phyloP scores from a whole-genome alignment of 352 stramenopile genomes.

The Albugo candida region DNA sequence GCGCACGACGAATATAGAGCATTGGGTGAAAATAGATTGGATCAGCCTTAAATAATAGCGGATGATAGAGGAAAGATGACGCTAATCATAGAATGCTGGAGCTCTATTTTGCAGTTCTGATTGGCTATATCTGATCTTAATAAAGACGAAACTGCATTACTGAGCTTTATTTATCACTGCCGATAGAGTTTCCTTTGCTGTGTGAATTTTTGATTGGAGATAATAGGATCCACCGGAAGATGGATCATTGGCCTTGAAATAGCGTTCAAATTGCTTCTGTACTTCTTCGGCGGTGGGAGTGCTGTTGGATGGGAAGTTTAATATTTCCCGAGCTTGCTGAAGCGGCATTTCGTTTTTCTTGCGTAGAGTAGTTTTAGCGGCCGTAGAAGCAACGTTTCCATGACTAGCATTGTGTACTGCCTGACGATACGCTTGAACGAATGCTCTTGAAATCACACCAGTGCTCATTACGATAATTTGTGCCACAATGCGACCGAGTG shows the following conservation, averaged over 20 bases:
- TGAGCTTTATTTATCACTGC: too few species aligned
- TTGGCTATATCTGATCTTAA: too few species aligned
- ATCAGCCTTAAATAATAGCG: too few species aligned
- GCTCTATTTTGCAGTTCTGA: too few species aligned
- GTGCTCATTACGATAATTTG: slow-evolving; percentile 70
- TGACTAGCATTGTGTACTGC: slow-evolving; percentile 70
- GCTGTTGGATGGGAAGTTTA: slow-evolving; percentile 49
- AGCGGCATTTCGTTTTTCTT: slow-evolving; percentile 62
- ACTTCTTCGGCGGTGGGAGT: slow-evolving; percentile 35
- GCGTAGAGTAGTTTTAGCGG: slow-evolving; percentile 30
- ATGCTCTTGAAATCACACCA: slow-evolving; percentile 66
- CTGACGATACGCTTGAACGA: slow-evolving; percentile 79
- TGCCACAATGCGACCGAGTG: slow-evolving; percentile 57
- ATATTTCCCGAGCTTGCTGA: slow-evolving; percentile 57
- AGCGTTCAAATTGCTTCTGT: slow-evolving; percentile 71
- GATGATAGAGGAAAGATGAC: too few species aligned
- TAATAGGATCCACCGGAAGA: slow-evolving; percentile 84
- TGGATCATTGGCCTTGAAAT: slow-evolving; percentile 80
- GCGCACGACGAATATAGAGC: too few species aligned
- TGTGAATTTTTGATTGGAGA: slow-evolving; percentile 84
- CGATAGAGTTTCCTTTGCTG: slow-evolving; percentile 56
- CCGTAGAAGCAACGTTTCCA: slow-evolving; percentile 45
- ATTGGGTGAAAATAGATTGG: too few species aligned
- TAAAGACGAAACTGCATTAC: too few species aligned
- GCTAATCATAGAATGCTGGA: too few species aligned